These are phyloP conservation scores for Diaporthe sp. DNA, from an alignment of 2,329 filamentous ascomycete genomes.

Conservation along the genomic window DNA sequence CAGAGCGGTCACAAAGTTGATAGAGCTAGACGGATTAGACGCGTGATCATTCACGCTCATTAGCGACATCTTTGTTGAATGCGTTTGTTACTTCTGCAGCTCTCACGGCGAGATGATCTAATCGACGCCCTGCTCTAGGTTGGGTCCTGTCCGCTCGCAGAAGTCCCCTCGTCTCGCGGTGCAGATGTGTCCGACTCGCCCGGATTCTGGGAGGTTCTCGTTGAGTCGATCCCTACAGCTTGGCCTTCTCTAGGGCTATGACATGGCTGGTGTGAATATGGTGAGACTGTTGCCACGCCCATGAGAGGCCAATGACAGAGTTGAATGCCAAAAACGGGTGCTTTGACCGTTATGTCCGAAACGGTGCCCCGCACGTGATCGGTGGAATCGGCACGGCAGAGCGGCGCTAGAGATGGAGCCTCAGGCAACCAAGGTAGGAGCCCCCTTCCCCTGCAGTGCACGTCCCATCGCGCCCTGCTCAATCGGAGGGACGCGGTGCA, in stretches of 20 bases:
- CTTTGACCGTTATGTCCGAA: background rate
- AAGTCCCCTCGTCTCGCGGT: background rate
- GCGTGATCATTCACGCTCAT: slow-evolving; percentile 47
- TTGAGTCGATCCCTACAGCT: background rate
- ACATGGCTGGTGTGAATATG: background rate
- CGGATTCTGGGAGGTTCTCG: no score
- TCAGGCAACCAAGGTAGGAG: slow-evolving; percentile 28
- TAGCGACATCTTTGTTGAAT: slow-evolving; percentile 23
- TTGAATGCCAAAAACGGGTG: background rate
- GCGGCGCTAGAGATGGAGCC: slow-evolving; percentile 25
- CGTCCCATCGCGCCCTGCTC: slow-evolving; percentile 34
- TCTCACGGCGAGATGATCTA: background rate
- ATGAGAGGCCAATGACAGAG: no score
- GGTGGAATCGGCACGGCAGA: background rate
- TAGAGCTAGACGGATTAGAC: slow-evolving; percentile 92
- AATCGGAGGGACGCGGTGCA: slow-evolving; percentile 30
- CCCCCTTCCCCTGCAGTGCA: slow-evolving; percentile 29
- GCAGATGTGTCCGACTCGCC: background rate
- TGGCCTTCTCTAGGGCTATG: background rate
- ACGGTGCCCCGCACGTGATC: background rate
- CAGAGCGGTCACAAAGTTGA: slow-evolving; percentile 79
- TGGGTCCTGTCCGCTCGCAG: background rate
- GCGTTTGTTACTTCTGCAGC: background rate
- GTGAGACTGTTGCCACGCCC: no score
- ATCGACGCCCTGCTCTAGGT: background rate